These are phyloP conservation scores for Forsythia suspensa DNA, from an alignment of 257 asterid species.

Conservation along the genomic window DNA sequence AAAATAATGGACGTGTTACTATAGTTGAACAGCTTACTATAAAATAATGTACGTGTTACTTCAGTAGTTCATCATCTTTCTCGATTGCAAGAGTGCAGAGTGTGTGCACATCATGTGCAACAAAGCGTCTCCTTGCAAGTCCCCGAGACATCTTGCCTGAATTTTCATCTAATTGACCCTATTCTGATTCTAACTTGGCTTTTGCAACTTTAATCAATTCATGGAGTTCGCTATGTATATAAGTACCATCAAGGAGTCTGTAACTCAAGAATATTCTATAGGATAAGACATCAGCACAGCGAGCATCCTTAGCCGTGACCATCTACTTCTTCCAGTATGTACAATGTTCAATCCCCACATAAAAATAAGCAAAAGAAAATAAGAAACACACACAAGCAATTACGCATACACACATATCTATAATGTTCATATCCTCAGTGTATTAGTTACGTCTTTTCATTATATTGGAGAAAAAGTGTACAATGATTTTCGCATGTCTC, in stretches of 20 bases:
- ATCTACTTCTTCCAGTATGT: constrained; percentile 89
- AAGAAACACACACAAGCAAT: too few relatives aligned
- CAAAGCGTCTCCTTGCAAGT: constrained; percentile 76
- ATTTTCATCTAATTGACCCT: constrained; percentile 75
- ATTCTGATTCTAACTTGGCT: constrained; percentile 78
- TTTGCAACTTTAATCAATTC: constrained; percentile 70
- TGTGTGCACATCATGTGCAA: constrained; percentile 66
- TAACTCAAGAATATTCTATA: constrained; percentile 72
- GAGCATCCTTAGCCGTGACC: constrained; percentile 78
- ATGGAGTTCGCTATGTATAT: constrained; percentile 70
- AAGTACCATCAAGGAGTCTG: constrained; percentile 76
- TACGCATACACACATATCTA: constrained; percentile 37
- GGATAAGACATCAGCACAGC: constrained; percentile 72
- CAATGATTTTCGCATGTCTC: too few relatives aligned
- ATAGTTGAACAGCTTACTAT: constrained; percentile 26
- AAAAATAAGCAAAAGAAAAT: constrained; percentile 1
- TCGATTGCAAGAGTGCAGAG: constrained; percentile 80
- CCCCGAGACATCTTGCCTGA: constrained; percentile 84
- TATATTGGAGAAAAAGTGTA: too few relatives aligned
- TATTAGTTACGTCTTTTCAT: too few relatives aligned
- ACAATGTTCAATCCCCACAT: not conserved
- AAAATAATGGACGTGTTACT: constrained; percentile 35
- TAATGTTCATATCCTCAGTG: too few relatives aligned
- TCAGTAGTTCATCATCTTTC: constrained; percentile 67
- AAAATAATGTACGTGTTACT: too few relatives aligned